Evolutionary conservation across 805 yeast species (phyloP).

Genomic region (Cyberlindnera bimundalis): DNA sequence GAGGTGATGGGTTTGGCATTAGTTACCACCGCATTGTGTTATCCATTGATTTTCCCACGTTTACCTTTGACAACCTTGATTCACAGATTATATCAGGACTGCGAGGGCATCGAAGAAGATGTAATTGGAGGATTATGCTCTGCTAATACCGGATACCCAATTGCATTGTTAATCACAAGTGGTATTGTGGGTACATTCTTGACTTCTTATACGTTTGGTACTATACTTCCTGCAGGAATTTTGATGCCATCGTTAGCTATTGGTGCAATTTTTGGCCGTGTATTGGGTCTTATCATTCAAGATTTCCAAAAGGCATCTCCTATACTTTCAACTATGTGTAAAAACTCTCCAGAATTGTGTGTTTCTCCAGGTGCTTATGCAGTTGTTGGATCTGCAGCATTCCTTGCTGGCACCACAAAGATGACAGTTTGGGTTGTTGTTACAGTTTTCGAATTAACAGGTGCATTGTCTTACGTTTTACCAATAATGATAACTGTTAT

Average conservation of each 20-base stretch:
- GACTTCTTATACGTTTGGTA: constrained; percentile 68
- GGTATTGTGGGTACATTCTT: constrained; percentile 50
- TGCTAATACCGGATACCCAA: constrained; percentile 5
- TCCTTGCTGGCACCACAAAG: constrained; percentile 75
- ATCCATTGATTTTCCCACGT: constrained; percentile 51
- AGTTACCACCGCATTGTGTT: constrained; percentile 52
- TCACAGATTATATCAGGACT: constrained; percentile 66
- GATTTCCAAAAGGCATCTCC: constrained; percentile 39
- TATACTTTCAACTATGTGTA: constrained; percentile 36
- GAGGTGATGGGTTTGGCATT: constrained; percentile 49
- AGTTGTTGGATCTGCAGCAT: constrained; percentile 83
- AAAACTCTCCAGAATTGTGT: constrained; percentile 46
- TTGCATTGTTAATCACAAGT: constrained; percentile 16
- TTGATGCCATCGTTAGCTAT: constrained; percentile 59
- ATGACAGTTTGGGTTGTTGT: constrained; percentile 80
- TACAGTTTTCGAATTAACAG: constrained; percentile 77
- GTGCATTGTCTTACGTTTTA: constrained; percentile 77
- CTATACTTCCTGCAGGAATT: constrained; percentile 65
- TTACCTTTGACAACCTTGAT: constrained; percentile 55
- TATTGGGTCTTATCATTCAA: constrained; percentile 51
- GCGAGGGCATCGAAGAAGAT: constrained; percentile 33
- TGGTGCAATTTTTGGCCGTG: constrained; percentile 59
- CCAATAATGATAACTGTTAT: constrained; percentile 86
- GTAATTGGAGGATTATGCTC: constrained; percentile 29
- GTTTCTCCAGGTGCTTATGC: constrained; percentile 88